phyloP scores from a whole-genome alignment of 768 basidiomycete genomes.

The Crepidotus variabilis region DNA sequence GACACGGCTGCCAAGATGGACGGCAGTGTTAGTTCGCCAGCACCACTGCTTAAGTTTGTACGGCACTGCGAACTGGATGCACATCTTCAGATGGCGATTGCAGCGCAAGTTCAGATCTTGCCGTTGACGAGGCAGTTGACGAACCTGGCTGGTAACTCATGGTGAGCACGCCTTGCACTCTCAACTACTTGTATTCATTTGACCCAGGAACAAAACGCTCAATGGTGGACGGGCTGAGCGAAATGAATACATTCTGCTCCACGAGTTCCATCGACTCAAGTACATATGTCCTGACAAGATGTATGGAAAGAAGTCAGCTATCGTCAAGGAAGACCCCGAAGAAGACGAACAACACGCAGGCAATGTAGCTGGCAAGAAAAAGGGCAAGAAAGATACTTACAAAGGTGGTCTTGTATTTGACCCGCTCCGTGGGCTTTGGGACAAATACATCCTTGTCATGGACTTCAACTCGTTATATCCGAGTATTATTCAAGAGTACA shows the following conservation, averaged over 20 bases:
- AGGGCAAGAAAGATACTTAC: constrained; percentile 88
- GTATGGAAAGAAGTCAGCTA: constrained; percentile 69
- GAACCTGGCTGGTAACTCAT: constrained; percentile 93
- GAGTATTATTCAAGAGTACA: constrained; percentile 99
- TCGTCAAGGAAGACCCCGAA: constrained; percentile 44
- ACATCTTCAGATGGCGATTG: constrained; percentile 96
- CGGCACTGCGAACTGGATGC: constrained; percentile 94
- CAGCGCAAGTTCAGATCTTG: constrained; percentile 88
- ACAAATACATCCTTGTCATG: constrained; percentile 97
- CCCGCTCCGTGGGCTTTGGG: constrained; percentile 94
- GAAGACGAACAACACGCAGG: constrained; percentile 53
- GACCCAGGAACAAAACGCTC: constrained; percentile 87
- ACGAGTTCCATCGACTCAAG: constrained; percentile 95
- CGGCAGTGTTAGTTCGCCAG: constrained; percentile 70
- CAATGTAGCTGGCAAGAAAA: constrained; percentile 39
- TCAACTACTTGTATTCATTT: not conserved
- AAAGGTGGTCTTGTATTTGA: constrained; percentile 98
- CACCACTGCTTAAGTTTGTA: constrained; percentile 81
- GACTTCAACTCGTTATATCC: constrained; percentile 99
- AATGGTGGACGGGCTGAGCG: constrained; percentile 98
- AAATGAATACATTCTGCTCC: constrained; percentile 97
- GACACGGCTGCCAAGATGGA: constrained; percentile 93
- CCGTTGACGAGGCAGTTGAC: constrained; percentile 92
- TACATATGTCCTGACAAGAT: constrained; percentile 96
- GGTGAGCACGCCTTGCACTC: constrained; percentile 44